These are phyloP conservation scores for Yamadazyma membranifaciens DNA, from an alignment of 1,139 yeast species.

Conservation along the genomic window DNA sequence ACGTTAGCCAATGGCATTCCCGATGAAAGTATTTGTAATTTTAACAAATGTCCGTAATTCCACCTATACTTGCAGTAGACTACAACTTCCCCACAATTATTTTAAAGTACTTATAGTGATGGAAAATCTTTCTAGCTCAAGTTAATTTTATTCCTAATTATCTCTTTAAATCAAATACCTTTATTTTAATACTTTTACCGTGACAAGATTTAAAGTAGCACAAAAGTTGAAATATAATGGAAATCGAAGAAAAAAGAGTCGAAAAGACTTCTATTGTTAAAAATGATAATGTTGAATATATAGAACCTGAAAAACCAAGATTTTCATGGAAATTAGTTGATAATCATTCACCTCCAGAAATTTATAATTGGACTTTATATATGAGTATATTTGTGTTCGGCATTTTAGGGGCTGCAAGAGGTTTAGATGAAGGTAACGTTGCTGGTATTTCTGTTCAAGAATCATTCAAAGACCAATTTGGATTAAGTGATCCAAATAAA, in stretches of 20 bases:
- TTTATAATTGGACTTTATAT: constrained; percentile 47
- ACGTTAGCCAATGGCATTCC: too few species aligned
- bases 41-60: too few species aligned
- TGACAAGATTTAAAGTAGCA: too few species aligned
- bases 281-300: constrained; percentile 3
- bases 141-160: background rate
- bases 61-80: too few species aligned
- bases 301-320: constrained; percentile 9
- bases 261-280: background rate
- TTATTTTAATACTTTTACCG: background rate
- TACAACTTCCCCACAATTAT: too few species aligned
- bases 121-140: too few species aligned
- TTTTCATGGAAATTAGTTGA: constrained; percentile 29
- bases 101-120: too few species aligned
- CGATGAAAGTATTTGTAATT: too few species aligned
- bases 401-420: constrained; percentile 58
- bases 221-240: constrained; percentile 1
- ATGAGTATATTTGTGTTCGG: constrained; percentile 54
- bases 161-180: background rate
- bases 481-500: constrained; percentile 41
- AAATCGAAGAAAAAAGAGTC: constrained; percentile 5
- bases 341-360: constrained; percentile 43
- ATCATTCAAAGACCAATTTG: constrained; percentile 44
- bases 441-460: constrained; percentile 46
- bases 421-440: constrained; percentile 54